Conservation (phyloP, 1,139 yeast genomes). For the Nakaseomyces sp. region DNA sequence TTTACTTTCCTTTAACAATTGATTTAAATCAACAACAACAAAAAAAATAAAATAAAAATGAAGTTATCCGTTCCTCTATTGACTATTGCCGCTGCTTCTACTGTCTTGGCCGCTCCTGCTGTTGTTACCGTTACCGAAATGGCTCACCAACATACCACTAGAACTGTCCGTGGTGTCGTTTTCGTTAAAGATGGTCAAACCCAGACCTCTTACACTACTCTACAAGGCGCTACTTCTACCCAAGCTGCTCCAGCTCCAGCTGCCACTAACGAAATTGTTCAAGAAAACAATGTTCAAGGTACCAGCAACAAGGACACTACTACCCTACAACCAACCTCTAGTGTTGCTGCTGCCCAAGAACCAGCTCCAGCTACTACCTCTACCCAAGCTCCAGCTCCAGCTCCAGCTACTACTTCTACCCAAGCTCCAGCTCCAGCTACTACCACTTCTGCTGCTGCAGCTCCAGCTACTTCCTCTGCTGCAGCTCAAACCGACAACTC, state of each 20-base stretch:
- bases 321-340: constrained; percentile 16
- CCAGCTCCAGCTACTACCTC: constrained; percentile 10
- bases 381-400: constrained; percentile 18
- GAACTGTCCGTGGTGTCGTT: constrained; percentile 25
- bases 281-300: constrained; percentile 5
- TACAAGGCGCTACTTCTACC: constrained; percentile 7
- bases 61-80: constrained; percentile 25
- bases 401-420: constrained; percentile 10
- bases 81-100: constrained; percentile 24
- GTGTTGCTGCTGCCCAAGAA: constrained; percentile 16
- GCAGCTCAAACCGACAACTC: constrained; percentile 10
- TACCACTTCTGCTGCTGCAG: constrained; percentile 17
- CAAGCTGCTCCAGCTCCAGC: neutral
- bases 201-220: constrained; percentile 24
- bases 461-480: constrained; percentile 10
- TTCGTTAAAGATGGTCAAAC: constrained; percentile 24
- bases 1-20: constrained; percentile 2
- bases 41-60: constrained; percentile 14
- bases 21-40: neutral
- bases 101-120: constrained; percentile 33
- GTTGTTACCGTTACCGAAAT: constrained; percentile 32
- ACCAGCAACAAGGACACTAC: constrained; percentile 14
- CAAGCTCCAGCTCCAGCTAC: constrained; percentile 10
- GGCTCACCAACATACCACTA: constrained; percentile 21
- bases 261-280: constrained; percentile 5